Conservation (phyloP, 2,329 filamentous ascomycete genomes). For the Beauveria brongniartii region DNA sequence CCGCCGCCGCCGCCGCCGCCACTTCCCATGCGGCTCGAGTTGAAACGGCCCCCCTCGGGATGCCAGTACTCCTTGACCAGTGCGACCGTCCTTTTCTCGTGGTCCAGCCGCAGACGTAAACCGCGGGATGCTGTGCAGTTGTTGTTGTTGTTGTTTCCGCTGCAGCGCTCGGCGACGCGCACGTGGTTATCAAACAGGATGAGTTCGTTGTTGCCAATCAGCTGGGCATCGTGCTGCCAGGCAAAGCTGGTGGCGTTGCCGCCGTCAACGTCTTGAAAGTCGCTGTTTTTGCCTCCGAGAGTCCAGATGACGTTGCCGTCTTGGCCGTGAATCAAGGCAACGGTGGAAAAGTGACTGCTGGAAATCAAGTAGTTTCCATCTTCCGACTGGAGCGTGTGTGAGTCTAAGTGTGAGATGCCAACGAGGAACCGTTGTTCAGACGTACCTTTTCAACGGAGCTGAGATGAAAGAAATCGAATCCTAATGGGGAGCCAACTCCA, state of each 20-base stretch:
- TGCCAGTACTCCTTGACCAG: constrained; percentile 24
- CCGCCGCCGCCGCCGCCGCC: constrained; percentile 9
- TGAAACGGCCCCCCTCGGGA: constrained; percentile 15
- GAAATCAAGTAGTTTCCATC: constrained; percentile 31
- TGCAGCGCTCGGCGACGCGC: constrained; percentile 23
- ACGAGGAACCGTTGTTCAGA: not conserved
- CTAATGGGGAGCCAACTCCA: constrained; percentile 21
- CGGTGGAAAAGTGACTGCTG: constrained; percentile 22
- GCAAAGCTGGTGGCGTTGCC: constrained; percentile 27
- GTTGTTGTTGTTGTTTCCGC: constrained; percentile 16
- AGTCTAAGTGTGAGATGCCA: too few species aligned
- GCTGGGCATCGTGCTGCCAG: constrained; percentile 32
- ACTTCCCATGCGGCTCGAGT: constrained; percentile 18
- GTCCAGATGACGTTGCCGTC: constrained; percentile 27
- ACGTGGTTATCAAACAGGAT: constrained; percentile 33
- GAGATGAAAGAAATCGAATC: constrained; percentile 32
- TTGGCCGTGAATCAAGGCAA: constrained; percentile 22
- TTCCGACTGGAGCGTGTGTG: constrained; percentile 14
- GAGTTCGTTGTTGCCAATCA: constrained; percentile 23
- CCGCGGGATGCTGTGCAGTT: constrained; percentile 16
- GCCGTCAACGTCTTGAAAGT: constrained; percentile 27
- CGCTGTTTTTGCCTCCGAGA: constrained; percentile 27
- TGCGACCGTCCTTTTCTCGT: constrained; percentile 20
- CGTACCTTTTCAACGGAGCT: constrained; percentile 28
- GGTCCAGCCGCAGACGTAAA: constrained; percentile 23